A percentile compares a stretch with the other conserved stretches of the same genome.
Conservation (phyloP, 225 moss, liverwort and hornwort genomes). For the Sphagnum tenellum region DNA sequence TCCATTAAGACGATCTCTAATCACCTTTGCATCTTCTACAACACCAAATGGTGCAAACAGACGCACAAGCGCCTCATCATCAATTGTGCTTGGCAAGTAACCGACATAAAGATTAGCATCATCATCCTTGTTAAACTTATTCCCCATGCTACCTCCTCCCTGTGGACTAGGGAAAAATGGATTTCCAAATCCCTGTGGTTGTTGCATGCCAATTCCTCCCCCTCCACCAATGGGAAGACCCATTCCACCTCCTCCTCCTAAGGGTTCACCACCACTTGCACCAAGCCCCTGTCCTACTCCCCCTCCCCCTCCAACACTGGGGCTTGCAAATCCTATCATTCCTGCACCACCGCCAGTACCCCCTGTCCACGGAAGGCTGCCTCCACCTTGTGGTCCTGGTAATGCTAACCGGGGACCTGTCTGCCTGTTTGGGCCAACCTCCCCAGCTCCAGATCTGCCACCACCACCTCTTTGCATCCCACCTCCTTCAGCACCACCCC, state of each 20-base stretch:
- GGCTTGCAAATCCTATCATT: conserved; percentile 47
- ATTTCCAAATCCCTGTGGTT: conserved; percentile 59
- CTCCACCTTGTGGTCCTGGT: conserved; percentile 70
- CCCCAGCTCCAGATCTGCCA: conserved; percentile 57
- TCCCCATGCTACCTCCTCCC: conserved; percentile 16
- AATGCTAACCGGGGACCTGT: conserved; percentile 66
- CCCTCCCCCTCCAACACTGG: conserved; percentile 37
- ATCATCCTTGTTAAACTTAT: conserved; percentile 87
- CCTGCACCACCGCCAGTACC: conserved; percentile 39
- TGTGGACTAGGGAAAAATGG: conserved; percentile 47
- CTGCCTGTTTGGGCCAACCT: conserved; percentile 67
- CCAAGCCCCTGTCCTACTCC: conserved; percentile 38
- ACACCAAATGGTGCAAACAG: conserved; percentile 82
- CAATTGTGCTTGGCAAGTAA: conserved; percentile 86
- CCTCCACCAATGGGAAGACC: conserved; percentile 47
- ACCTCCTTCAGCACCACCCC: too few relatives aligned
- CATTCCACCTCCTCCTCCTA: conserved; percentile 57
- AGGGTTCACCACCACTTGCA: conserved; percentile 30
- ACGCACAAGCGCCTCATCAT: conserved; percentile 83
- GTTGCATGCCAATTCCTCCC: conserved; percentile 12
- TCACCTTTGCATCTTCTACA: conserved; percentile 94
- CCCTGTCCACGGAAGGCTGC: conserved; percentile 73
- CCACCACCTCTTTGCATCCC: conserved; percentile 5
- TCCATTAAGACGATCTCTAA: conserved; percentile 84
- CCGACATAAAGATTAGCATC: conserved; percentile 97